Conservation (phyloP, 768 basidiomycete genomes). For the Mycena floridula region DNA sequence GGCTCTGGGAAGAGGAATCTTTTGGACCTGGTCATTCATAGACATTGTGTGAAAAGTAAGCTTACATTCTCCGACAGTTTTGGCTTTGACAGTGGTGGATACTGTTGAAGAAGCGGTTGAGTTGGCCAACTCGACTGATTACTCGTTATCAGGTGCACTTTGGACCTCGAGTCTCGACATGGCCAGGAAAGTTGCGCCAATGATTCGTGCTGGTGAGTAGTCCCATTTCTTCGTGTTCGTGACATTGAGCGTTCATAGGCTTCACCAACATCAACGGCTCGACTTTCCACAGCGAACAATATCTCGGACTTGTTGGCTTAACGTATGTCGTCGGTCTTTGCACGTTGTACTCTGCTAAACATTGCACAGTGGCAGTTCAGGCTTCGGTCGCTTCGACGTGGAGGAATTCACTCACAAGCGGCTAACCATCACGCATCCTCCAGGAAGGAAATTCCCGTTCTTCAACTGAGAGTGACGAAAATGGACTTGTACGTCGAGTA, state of each 20-base stretch:
- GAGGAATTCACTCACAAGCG: constrained; percentile 44
- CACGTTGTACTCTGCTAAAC: constrained; percentile 1
- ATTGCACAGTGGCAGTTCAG: constrained; percentile 32
- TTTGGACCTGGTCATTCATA: too few relatives aligned
- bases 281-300: constrained; percentile 39
- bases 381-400: constrained; percentile 47
- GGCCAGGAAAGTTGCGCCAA: constrained; percentile 38
- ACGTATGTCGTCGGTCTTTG: constrained; percentile 35
- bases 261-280: constrained; percentile 50
- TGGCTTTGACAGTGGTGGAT: constrained; percentile 38
- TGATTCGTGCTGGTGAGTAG: constrained; percentile 40
- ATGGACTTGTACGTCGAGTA: too few relatives aligned
- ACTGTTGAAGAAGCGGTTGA: constrained; percentile 49
- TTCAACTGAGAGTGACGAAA: too few relatives aligned
- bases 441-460: constrained; percentile 15
- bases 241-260: too few relatives aligned
- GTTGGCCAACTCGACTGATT: constrained; percentile 48
- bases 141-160: constrained; percentile 43
- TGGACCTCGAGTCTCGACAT: constrained; percentile 43
- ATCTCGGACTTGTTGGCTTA: constrained; percentile 32
- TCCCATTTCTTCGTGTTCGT: too few relatives aligned
- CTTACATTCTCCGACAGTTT: too few relatives aligned
- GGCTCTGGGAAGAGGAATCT: constrained; percentile 50
- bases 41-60: too few relatives aligned
- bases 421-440: constrained; percentile 35